Evolutionary conservation across 2,329 filamentous ascomycete genomes (phyloP), one percentile per base, ranked within the genome.

Genomic region (Sarocladium brachiariae): DNA sequence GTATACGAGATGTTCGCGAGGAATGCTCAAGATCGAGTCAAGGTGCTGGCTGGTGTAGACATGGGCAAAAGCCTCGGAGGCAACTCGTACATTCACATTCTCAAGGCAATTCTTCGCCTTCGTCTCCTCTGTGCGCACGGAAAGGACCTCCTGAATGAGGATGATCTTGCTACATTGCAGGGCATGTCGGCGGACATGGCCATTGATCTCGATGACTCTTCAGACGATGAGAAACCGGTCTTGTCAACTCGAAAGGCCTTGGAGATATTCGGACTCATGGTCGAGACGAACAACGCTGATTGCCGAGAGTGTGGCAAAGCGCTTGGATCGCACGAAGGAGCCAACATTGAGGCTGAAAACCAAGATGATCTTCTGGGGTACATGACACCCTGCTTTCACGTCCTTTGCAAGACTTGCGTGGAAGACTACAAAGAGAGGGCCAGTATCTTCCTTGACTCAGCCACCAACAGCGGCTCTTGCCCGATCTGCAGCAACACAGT

Each of bases 71-170:
- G 81, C 54, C 75, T 93, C 48, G 87, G 86, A 35, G 92, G 91
- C 37, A 89, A 86, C 57, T 86, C 87, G n/a, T 96, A 96, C 62
- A 91, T 93, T 43, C 89, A 96, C 59, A 93, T 99, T 43, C 70
- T 99, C 54, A 91, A 93, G 56, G 88, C 89, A 4, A 96, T 99
- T 61, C 78, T 95, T 57, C 86, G 92, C 25, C 79, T 99, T 16
- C 87, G 93, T 9, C 77, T 95, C 35, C 86, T 97, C 49, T 96
- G 91, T 62, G 93, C 91, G 1, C 92, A 96, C 63, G 93, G 93
- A n/a, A 87, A 86, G 56, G 92, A 97, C 53, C 78, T 99, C 7
- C 76, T 99, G 2, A 88, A 84, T 51, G 83, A 91, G 31, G 86
- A 92, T 18, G 92, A 97, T 59, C 72, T 95, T 41, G 83, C 86